Percentiles rank a stretch among this genome's conserved stretches.
Conservation (phyloP, 371 early-diverging fungal species). For the Ordospora colligata region DNA sequence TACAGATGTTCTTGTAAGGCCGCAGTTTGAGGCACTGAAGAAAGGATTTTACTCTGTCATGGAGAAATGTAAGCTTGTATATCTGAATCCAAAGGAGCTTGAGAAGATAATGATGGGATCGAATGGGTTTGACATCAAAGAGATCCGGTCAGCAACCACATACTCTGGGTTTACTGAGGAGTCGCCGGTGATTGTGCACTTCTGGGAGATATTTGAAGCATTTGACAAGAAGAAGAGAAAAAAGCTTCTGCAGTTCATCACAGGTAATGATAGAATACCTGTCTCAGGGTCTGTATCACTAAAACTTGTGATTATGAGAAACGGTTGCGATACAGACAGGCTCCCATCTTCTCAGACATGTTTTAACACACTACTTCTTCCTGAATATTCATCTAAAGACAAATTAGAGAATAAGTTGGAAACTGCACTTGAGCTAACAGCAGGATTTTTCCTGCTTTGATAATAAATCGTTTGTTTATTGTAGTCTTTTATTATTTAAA, state of each 20-base stretch:
- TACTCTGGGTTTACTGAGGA: slow-evolving; percentile 64
- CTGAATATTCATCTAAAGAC: slow-evolving; percentile 73
- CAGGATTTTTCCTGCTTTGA: slow-evolving; percentile 79
- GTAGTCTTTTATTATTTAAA: no score
- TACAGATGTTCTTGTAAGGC: slow-evolving; percentile 68
- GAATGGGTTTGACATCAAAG: slow-evolving; percentile 72
- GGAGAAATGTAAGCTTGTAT: slow-evolving; percentile 57
- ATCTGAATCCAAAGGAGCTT: slow-evolving; percentile 70
- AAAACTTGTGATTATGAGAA: slow-evolving; percentile 84
- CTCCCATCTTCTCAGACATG: slow-evolving; percentile 90
- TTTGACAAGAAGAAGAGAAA: slow-evolving; percentile 70
- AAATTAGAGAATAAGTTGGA: slow-evolving; percentile 73
- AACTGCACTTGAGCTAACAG: slow-evolving; percentile 82
- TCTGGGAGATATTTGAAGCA: slow-evolving; percentile 82
- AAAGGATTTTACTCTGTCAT: slow-evolving; percentile 78
- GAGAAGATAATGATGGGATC: slow-evolving; percentile 85
- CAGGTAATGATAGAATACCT: slow-evolving; percentile 88
- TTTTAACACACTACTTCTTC: slow-evolving; percentile 81
- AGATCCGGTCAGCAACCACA: slow-evolving; percentile 70
- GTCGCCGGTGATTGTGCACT: slow-evolving; percentile 65
- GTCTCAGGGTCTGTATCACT: slow-evolving; percentile 76
- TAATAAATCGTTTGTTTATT: not conserved
- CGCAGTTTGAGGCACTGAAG: slow-evolving; percentile 74
- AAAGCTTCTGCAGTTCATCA: slow-evolving; percentile 84
- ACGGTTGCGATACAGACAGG: slow-evolving; percentile 84